Evolutionary conservation across 352 stramenopile species (phyloP).

Genomic region (Pythium pyrilobum): DNA sequence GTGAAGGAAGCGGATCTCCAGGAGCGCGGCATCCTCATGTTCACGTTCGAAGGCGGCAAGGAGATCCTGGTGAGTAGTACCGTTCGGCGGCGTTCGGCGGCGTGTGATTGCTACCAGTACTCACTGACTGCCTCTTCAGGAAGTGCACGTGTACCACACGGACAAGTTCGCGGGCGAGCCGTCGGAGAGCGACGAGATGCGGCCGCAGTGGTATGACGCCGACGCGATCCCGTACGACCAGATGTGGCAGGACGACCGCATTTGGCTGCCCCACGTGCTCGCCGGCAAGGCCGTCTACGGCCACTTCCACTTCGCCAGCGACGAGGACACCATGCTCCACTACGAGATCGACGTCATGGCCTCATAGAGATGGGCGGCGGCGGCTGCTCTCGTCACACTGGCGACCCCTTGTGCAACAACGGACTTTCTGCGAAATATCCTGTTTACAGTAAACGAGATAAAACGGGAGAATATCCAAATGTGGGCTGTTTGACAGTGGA

Average conservation of each 20-base stretch:
- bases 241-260: conserved; percentile 71
- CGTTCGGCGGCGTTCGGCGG: background rate
- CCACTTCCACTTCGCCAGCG: conserved; percentile 44
- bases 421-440: background rate
- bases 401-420: background rate
- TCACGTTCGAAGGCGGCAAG: conserved; percentile 37
- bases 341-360: conserved; percentile 22
- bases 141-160: conserved; percentile 49
- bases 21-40: conserved; percentile 26
- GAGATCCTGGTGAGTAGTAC: conserved; percentile 19
- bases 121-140: background rate
- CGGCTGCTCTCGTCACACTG: too few species aligned
- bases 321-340: conserved; percentile 28
- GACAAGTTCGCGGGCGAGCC: conserved; percentile 36
- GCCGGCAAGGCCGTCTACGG: conserved; percentile 35
- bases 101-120: background rate
- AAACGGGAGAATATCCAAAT: background rate
- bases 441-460: too few species aligned
- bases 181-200: conserved; percentile 70
- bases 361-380: background rate
- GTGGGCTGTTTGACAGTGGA: too few species aligned
- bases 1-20: conserved; percentile 22
- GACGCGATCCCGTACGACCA: conserved; percentile 41
- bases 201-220: conserved; percentile 53
- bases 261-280: conserved; percentile 63